Evolutionary conservation across 202 grass and related monocot genomes (phyloP), one percentile per base, ranked within the genome.

Genomic region (Setaria viridis): DNA sequence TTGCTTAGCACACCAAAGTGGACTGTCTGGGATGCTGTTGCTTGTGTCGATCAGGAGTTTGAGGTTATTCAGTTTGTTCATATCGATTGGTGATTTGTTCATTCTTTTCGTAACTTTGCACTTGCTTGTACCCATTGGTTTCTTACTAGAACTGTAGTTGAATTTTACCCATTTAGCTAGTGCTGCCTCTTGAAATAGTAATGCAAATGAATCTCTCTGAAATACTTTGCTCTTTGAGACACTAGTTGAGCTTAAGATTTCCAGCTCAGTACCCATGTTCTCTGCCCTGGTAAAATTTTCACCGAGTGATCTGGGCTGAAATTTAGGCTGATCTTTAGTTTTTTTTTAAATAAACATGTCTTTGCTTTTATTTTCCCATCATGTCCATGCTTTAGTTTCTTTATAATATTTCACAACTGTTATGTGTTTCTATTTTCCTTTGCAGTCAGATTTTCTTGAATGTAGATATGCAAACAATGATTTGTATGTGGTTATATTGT

Each of bases 181-280:
- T 2, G 62, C 37, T 68, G 25, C 73, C 72, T 47, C 39, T 60
- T 21, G 56, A 58, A 58, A 58, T 21, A 3, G 6, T 21, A 58
- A 8, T 9, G 56, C 29, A 70, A 78, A 43, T 50, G 64, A 42
- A 48, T 21, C 30, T 78, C 30, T 54, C 4, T 55, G 2, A 37
- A 62, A 37, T 11, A 34, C 47, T 70, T 49, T 47, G 11, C 21
- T 62, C 59, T 77, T 20, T 79, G 75, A 25, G n/a, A 32, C n/a
- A 57, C 21, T 84, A 32, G 71, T 29, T 76, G 32, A 33, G n/a
- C 68, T 53, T 64, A 41, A 68, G 78, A 59, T 13, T 80, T 82
- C n/a, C 41, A 43, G 7, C 32, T 71, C 63, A 62, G 20, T 33
- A 10, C 72, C 47, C 45, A 43, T 70, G 19, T 37, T 20, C 46